Evolutionary conservation across 768 basidiomycete genomes (phyloP).

Genomic region (Mycena vulgaris): DNA sequence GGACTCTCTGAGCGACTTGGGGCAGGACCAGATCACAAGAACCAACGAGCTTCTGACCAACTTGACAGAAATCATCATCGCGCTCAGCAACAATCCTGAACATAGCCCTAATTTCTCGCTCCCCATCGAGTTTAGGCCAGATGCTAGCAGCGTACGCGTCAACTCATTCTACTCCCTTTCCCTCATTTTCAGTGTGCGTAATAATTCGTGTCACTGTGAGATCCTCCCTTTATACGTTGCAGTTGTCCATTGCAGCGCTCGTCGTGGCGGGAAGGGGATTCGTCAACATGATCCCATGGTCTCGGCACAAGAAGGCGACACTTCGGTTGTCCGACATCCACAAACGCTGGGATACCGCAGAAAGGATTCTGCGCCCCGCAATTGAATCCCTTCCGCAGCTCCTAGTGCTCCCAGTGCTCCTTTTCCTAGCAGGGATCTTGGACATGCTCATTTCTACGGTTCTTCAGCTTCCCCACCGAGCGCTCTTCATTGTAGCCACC

Average conservation of each 20-base stretch:
- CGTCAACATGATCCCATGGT: conserved; percentile 34
- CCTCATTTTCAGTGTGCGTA: conserved; percentile 33
- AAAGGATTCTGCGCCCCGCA: conserved; percentile 28
- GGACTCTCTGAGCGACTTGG: conserved; percentile 21
- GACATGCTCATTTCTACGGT: conserved; percentile 30
- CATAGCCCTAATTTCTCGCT: no score
- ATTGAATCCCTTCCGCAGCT: conserved; percentile 33
- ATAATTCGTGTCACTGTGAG: no score
- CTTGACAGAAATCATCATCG: conserved; percentile 21
- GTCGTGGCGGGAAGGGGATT: conserved; percentile 35
- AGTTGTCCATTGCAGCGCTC: conserved; percentile 37
- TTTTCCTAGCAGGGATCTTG: conserved; percentile 34
- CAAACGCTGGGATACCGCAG: conserved; percentile 27
- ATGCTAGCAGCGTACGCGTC: conserved; percentile 26
- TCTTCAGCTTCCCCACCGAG: not conserved
- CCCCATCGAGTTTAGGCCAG: conserved; percentile 32
- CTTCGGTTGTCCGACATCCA: conserved; percentile 31
- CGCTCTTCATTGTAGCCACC: conserved; percentile 12
- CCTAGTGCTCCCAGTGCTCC: conserved; percentile 35
- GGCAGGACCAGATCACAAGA: not conserved
- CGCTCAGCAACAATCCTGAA: no score
- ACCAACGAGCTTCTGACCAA: conserved; percentile 25
- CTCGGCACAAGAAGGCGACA: conserved; percentile 17
- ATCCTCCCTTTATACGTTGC: not conserved
- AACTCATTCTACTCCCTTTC: conserved; percentile 37